Base-by-base conservation (phyloP, 305 asterid species). In the Solanum aculeatissimum region DNA sequence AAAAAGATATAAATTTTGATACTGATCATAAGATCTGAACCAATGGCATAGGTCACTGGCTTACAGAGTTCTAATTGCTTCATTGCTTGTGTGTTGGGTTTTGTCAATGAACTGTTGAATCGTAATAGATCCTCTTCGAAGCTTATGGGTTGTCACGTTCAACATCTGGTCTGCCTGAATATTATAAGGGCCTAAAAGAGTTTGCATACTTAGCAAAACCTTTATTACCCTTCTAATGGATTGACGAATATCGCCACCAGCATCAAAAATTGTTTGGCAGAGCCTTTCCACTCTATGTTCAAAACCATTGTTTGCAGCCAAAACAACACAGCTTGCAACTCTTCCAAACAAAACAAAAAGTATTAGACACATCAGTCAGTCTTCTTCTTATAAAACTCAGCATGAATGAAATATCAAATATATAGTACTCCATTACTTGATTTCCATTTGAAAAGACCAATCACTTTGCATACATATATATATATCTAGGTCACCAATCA, bases 161-260 rank as follows among this genome's bases (percentile, higher is more conserved):
- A 92, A 85, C 69, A 87, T 60, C 43, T 85, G 15, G 84, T 87
- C 63, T n/a, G 90, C 87, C 32, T 80, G 63, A 4, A 88, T 55
- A 85, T 92, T 90, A 71, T 90, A 91, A 6, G 92, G 91, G 4
- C 35, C 80, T 43, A 92, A 54, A 62, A 38, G 62, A 11, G 85
- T 83, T 60, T 90, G 93, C 90, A 92, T 91, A 13, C 80, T 80
- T 62, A 53, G 83, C 88, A 92, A 80, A 14, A 89, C 74, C 55
- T 54, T 74, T 38, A 84, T 88, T 35, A 90, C 90, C 74, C 87
- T 89, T 60, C 85, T 88, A 47, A 92, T 90, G 43, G 89, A 80
- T 63, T 71, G 71, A 32, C 84, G 78, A 40, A 91, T 82, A 51
- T 88, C 89, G 14, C 80, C 82, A 3, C 91, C 92, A 58, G 92